Base-by-base conservation (phyloP, 1,139 yeast species). In the Kazachstania sp. region DNA sequence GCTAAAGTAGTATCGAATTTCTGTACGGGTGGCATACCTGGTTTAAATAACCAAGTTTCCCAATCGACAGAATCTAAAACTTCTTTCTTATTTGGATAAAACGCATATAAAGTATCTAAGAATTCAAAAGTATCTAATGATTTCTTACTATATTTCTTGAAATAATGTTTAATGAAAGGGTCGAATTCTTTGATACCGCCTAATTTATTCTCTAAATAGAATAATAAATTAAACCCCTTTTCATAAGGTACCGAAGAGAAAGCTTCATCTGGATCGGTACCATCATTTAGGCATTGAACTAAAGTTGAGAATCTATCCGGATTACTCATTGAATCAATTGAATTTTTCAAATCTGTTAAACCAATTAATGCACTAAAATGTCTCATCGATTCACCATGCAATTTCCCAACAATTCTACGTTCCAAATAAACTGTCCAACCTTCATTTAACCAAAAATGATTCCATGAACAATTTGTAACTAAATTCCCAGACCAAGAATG, bases 361-460 rank as follows among this genome's bases (percentile, higher is more conserved):
- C 97, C 97, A 58, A 86, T 83, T 52, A 88, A 81, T 39, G 94
- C 88, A 50, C 81, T 73, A 61, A 88, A 86, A 56, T 86, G 92
- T 61, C 96, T 78, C 46, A 78, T 73, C 19, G 78, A 68, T 58
- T 84, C 92, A 38, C 95, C 95, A 59, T 86, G 86, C 32, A 86
- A 67, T 6, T 75, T 78, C 31, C 86, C 95, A 39, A 81, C 71
- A 52, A 88, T 88, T 58, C 95, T 74, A 64, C 97, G 78, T 66
- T 88, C 96, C 37, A 88, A 68, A 63, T 87, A 88, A 28, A 88
- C 96, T n/a, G 96, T 86, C 96, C 96, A 87, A 38, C 97, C 97
- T 70, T 88, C 97, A 63, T 88, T 88, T 54, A 88, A 74, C 95
- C 95, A 88, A 65, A 88, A 86, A 68, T 87, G 95, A 64, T 86